A percentile compares a stretch with the other conserved stretches of the same genome.
phyloP scores from a whole-genome alignment of 169 alveolate species.

The Hepatocystis sp. region DNA sequence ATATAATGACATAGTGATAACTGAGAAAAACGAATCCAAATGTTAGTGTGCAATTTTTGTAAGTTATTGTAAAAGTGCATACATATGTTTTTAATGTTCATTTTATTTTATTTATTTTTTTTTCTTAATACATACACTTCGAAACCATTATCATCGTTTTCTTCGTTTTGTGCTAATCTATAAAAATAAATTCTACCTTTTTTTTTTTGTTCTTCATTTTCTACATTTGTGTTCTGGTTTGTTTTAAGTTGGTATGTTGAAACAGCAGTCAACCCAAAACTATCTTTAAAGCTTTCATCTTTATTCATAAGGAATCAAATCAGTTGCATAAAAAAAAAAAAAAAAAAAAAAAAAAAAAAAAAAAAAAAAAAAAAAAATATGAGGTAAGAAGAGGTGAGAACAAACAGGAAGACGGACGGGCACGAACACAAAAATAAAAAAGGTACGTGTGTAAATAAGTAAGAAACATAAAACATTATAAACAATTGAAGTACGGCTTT shows the following conservation, averaged over 20 bases:
- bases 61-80: no score
- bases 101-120: no score
- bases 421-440: no score
- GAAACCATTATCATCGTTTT: slow-evolving; percentile 1
- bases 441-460: no score
- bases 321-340: no score
- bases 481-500: no score
- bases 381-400: not conserved
- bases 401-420: not conserved
- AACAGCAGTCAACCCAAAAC: slow-evolving; percentile 67
- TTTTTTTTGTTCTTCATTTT: slow-evolving; percentile 34
- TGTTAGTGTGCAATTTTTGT: no score
- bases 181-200: slow-evolving; percentile 50
- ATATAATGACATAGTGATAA: no score
- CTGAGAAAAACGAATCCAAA: no score
- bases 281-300: slow-evolving; percentile 22
- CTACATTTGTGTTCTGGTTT: not conserved
- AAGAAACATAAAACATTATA: no score
- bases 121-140: slow-evolving; percentile 16
- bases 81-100: no score
- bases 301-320: no score
- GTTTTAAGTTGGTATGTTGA: slow-evolving; percentile 70
- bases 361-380: slow-evolving; percentile 9
- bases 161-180: slow-evolving; percentile 15
- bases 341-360: slow-evolving; percentile 6